phyloP scores from a whole-genome alignment of 1,284 basidiomycete genomes.

The Acaromyces ingoldii region DNA sequence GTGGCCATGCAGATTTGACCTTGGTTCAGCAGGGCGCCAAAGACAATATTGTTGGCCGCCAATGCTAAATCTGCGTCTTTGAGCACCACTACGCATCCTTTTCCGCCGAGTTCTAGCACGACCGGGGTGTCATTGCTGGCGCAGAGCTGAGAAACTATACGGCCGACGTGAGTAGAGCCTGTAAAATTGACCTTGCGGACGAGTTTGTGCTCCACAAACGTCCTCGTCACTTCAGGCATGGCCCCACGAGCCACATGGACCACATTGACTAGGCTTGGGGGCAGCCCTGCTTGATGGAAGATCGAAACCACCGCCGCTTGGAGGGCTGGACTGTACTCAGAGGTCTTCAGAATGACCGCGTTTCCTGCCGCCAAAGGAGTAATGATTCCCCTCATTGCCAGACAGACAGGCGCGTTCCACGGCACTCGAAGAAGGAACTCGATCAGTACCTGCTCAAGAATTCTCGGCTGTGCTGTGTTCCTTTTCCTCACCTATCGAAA shows the following conservation, averaged over 20 bases:
- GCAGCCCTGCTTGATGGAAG: slow-evolving; percentile 59
- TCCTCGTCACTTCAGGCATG: slow-evolving; percentile 56
- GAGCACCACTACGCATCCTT: slow-evolving; percentile 56
- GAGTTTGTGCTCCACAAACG: slow-evolving; percentile 60
- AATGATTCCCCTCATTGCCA: slow-evolving; percentile 55
- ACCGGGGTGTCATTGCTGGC: slow-evolving; percentile 67
- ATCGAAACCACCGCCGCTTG: slow-evolving; percentile 58
- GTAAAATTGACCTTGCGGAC: slow-evolving; percentile 56
- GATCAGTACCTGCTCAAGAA: too few relatives aligned
- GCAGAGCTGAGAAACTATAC: slow-evolving; percentile 76
- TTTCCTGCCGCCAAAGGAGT: slow-evolving; percentile 63
- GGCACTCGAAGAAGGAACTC: too few relatives aligned
- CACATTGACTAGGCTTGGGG: slow-evolving; percentile 61
- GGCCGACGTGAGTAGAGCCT: slow-evolving; percentile 64
- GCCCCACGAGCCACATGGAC: slow-evolving; percentile 59
- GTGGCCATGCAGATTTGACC: slow-evolving; percentile 68
- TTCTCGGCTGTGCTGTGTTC: too few relatives aligned
- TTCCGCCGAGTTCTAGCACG: slow-evolving; percentile 55
- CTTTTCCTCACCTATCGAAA: slow-evolving; percentile 2
- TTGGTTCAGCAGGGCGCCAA: slow-evolving; percentile 61
- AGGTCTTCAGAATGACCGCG: slow-evolving; percentile 62
- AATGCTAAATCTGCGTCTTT: slow-evolving; percentile 62
- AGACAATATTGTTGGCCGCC: slow-evolving; percentile 55
- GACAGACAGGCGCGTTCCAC: slow-evolving; percentile 42
- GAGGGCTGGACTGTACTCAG: slow-evolving; percentile 59